These are phyloP conservation scores for Diatrype stigma DNA, from an alignment of 2,329 filamentous ascomycete species.

Conservation along the genomic window DNA sequence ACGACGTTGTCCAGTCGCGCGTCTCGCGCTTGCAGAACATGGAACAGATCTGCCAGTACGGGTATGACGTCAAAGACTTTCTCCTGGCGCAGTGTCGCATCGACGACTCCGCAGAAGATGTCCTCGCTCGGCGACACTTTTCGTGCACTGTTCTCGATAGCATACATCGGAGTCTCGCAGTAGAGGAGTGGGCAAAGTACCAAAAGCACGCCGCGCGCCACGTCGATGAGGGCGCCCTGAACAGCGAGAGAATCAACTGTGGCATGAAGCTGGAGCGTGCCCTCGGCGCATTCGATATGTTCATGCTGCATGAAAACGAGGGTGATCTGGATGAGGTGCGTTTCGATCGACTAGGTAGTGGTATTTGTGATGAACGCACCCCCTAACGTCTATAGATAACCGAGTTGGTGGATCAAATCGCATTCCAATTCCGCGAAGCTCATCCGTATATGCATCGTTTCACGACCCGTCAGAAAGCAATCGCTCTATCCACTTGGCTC, in stretches of 20 bases:
- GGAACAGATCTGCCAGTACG: slow-evolving; percentile 65
- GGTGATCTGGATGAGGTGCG: slow-evolving; percentile 70
- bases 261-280: slow-evolving; percentile 64
- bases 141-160: slow-evolving; percentile 69
- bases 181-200: slow-evolving; percentile 70
- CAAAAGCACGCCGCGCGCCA: slow-evolving; percentile 28
- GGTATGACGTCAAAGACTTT: slow-evolving; percentile 86
- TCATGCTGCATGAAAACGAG: slow-evolving; percentile 68
- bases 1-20: slow-evolving; percentile 68
- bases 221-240: slow-evolving; percentile 14
- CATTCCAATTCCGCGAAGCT: slow-evolving; percentile 48
- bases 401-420: slow-evolving; percentile 60
- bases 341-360: not conserved
- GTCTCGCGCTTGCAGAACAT: slow-evolving; percentile 65
- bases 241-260: slow-evolving; percentile 37
- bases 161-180: slow-evolving; percentile 75
- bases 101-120: slow-evolving; percentile 61
- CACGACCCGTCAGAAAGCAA: slow-evolving; percentile 63
- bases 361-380: not conserved
- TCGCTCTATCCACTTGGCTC: slow-evolving; percentile 66
- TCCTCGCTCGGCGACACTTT: slow-evolving; percentile 72
- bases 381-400: slow-evolving; percentile 45
- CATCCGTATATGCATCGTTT: slow-evolving; percentile 50
- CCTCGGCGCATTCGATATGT: slow-evolving; percentile 83
- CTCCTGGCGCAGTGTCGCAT: slow-evolving; percentile 63